Evolutionary conservation across 2,329 filamentous ascomycete species (phyloP), one percentile per base, ranked within the genome.

Genomic region (Cordyceps tenuipes): DNA sequence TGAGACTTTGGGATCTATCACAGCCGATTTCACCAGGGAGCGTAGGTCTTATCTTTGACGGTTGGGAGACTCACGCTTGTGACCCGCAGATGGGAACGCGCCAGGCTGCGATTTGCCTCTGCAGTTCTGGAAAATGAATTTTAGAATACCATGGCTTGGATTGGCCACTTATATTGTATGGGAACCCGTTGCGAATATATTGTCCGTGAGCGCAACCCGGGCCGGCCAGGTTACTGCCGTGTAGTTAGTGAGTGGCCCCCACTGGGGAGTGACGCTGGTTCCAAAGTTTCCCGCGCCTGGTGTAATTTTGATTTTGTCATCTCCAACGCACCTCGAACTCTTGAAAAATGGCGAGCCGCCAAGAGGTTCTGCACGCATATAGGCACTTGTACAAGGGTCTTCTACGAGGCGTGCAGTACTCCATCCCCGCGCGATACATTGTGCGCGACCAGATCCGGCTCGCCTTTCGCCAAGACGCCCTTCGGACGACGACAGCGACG

Each of bases 321-420:
- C 41, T 34, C 21, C 29, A 4, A 29, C 51, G 29, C 43, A 47
- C 8, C 26, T 21, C 41, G 26, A 26, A 29, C 19, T 29, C n/a
- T 3, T 5, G 0, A 5, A 53, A 12, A 17, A 62, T 60, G 57
- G 43, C 26, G 19, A 50, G 56, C 63, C 19, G 57, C 62, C 36
- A 67, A 70, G 74, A 84, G 34, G 68, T 90, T 56, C 68, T 86
- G 44, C 79, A 81, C 65, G 84, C 87, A 51, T 94, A 93, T 73
- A 82, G 90, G 62, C 77, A 82, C 61, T 77, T 94, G 39, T 87
- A 88, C 68, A 84, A 86, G 57, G 79, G 79, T 7, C 76, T 82
- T 19, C 78, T 92, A n/a, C 82, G 79, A 34, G 90, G 88, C 4
- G 83, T 93, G 23, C 85, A 88, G 64, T 89, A 85, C 75, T 82